phyloP scores from a whole-genome alignment of 73 alveolate genomes.

The Paramecium sonneborni region DNA sequence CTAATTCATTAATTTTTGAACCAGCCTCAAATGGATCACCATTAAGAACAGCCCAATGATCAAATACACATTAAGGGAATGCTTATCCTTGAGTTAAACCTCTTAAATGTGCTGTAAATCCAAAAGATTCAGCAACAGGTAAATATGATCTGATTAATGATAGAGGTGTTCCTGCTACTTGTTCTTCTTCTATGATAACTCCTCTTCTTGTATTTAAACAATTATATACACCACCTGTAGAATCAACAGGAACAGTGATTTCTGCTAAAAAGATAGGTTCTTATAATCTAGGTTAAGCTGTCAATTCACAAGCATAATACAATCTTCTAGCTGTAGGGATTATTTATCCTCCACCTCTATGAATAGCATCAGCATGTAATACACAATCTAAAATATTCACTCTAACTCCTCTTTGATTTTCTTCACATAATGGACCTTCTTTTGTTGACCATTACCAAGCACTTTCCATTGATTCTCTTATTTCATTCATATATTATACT shows the following conservation, averaged over 20 bases:
- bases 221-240: conserved; percentile 95
- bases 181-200: conserved; percentile 93
- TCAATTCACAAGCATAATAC: conserved; percentile 94
- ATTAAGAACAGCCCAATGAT: conserved; percentile 93
- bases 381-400: conserved; percentile 90
- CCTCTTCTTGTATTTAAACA: conserved; percentile 96
- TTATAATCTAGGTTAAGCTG: conserved; percentile 96
- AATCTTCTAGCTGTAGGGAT: conserved; percentile 99
- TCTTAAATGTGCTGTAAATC: conserved; percentile 97
- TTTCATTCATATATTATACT: conserved; percentile 95
- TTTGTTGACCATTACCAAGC: conserved; percentile 98
- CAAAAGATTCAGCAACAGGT: conserved; percentile 99
- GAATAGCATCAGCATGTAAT: conserved; percentile 96
- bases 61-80: conserved; percentile 98
- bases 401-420: conserved; percentile 98
- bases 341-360: conserved; percentile 99
- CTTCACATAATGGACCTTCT: conserved; percentile 97
- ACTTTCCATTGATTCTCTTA: conserved; percentile 96
- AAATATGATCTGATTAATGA: conserved; percentile 91
- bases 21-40: conserved; percentile 77
- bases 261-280: conserved; percentile 99
- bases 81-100: conserved; percentile 98
- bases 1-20: conserved; percentile 76
- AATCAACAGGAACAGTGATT: conserved; percentile 94
- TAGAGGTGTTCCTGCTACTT: conserved; percentile 94